These are phyloP conservation scores for Buddleja alternifolia DNA, from an alignment of 257 asterid genomes.

Conservation along the genomic window DNA sequence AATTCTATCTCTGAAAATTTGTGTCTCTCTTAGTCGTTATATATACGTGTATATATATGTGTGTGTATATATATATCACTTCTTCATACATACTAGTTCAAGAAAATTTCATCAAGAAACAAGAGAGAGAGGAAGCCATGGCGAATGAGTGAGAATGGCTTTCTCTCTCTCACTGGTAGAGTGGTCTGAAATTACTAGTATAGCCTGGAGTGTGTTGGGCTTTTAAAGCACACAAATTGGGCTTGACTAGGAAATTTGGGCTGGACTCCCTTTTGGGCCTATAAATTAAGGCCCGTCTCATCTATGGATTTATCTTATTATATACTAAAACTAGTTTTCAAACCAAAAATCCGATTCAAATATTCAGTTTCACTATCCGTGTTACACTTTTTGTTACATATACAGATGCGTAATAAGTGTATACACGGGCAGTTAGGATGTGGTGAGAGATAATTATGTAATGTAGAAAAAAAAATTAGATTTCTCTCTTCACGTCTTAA, in stretches of 20 bases:
- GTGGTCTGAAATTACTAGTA: conserved; percentile 2
- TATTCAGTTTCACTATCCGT: too few relatives aligned
- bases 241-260: neutral
- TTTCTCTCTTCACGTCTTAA: too few relatives aligned
- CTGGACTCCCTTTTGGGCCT: neutral
- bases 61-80: neutral
- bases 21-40: too few relatives aligned
- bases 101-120: conserved; percentile 22
- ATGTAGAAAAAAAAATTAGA: too few relatives aligned
- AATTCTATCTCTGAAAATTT: conserved; percentile 22
- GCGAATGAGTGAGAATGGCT: neutral
- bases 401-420: too few relatives aligned
- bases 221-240: neutral
- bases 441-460: too few relatives aligned
- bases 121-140: neutral
- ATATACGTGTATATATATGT: too few relatives aligned
- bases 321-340: too few relatives aligned
- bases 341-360: too few relatives aligned
- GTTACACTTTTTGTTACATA: too few relatives aligned
- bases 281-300: neutral
- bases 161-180: neutral
- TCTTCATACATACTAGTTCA: conserved; percentile 12
- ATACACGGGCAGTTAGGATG: too few relatives aligned
- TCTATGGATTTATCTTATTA: neutral
- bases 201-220: conserved; percentile 15